A percentile compares a stretch with the other conserved stretches of the same genome.
phyloP scores from a whole-genome alignment of 2,329 filamentous ascomycete genomes.

The Colletotrichum paranaense region DNA sequence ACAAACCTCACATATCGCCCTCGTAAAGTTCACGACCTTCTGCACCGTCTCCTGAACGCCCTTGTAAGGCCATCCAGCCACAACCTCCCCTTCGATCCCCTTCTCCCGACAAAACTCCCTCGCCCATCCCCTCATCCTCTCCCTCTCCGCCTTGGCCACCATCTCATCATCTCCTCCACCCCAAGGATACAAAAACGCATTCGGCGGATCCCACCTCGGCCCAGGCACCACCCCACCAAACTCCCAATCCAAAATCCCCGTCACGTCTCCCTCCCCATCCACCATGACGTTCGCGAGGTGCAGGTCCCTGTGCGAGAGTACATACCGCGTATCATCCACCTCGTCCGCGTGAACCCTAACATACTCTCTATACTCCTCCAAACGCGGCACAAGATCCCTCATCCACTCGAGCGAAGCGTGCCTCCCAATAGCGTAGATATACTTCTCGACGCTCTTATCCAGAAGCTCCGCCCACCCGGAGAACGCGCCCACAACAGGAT shows the following conservation, averaged over 20 bases:
- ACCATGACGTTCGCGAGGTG: not conserved
- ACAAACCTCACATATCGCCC: not conserved
- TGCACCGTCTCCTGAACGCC: not conserved
- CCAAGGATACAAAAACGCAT: constrained; percentile 20
- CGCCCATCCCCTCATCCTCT: not conserved
- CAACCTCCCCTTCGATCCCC: not conserved
- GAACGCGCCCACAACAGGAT: constrained; percentile 37
- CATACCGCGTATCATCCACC: not conserved
- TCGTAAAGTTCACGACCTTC: not conserved
- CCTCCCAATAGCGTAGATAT: constrained; percentile 37
- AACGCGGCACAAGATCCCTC: constrained; percentile 44
- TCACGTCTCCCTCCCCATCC: constrained; percentile 21
- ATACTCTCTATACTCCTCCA: constrained; percentile 39
- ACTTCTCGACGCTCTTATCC: constrained; percentile 44
- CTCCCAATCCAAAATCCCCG: constrained; percentile 56
- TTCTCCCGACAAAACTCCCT: not conserved
- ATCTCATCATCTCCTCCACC: constrained; percentile 3
- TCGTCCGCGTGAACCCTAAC: constrained; percentile 35
- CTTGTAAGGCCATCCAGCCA: not conserved
- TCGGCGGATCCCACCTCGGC: constrained; percentile 20
- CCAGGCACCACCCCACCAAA: constrained; percentile 36
- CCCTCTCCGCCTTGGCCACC: not conserved
- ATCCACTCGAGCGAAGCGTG: constrained; percentile 42
- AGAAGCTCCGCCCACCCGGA: constrained; percentile 49
- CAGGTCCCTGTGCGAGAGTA: not conserved